phyloP scores from a whole-genome alignment of 2,329 filamentous ascomycete species.

The Capronia coronata region DNA sequence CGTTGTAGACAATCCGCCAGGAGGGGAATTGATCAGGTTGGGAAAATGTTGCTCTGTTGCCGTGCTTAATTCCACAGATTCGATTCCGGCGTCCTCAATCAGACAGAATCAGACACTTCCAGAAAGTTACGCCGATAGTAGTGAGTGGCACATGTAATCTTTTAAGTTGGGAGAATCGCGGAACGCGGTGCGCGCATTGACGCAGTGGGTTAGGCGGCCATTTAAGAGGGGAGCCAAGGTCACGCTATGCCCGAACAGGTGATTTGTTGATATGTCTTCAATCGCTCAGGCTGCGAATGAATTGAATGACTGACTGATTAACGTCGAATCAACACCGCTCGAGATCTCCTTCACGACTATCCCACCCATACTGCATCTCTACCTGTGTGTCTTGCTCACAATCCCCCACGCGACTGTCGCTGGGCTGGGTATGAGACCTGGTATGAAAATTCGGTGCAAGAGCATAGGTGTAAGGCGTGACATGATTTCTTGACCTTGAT shows the following conservation, averaged over 20 bases:
- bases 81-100: no score
- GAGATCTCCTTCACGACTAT: neutral
- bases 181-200: neutral
- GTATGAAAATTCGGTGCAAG: neutral
- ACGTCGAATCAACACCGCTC: neutral
- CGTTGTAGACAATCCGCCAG: no score
- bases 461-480: neutral
- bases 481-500: constrained; percentile 15
- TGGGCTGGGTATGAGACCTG: no score
- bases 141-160: no score
- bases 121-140: no score
- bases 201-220: no score
- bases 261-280: constrained; percentile 3
- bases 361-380: constrained; percentile 2
- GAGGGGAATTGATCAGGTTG: no score
- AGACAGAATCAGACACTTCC: no score
- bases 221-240: neutral
- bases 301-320: neutral
- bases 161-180: neutral
- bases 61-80: no score
- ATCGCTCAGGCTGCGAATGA: neutral
- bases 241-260: neutral
- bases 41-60: no score
- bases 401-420: no score
- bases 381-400: no score